Evolutionary conservation across 129 eudicot species (phyloP), one percentile per base, ranked within the genome.

Genomic region (Flaveria brownii): DNA sequence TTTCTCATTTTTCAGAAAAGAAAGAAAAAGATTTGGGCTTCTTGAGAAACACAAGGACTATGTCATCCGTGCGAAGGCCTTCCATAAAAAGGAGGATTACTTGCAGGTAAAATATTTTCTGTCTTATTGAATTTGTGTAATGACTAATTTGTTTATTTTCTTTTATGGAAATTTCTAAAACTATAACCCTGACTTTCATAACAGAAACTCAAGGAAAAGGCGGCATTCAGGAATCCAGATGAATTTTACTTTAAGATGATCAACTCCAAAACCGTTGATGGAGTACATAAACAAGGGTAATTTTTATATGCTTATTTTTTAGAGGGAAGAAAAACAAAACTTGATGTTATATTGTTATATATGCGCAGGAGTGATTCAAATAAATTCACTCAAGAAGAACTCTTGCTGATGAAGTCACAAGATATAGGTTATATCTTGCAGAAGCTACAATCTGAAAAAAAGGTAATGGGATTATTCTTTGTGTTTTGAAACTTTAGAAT

Each of bases 11-110:
- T 26, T 17, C 82, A 90, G 98, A 50, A 82, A 81, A 50, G 64
- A 88, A 18, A 84, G 97, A 63, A 87, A 69, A 68, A 88, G 86
- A 68, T 93, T 86, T 60, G 98, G 98, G 81, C 68, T 88, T 42
- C 96, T 93, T 1, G 98, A 93, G 76, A 90, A 93, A 75, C 98
- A 93, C 85, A 90, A 93, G 85, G 98, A 93, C 75, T 93, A 93
- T 88, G 97, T 93, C 43, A 73, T 83, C 36, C 97, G 98, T 76
- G 98, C 98, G 1, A 80, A 82, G 77, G 92, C 85, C 50, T 90
- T 52, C 72, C 98, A 93, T 80, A 79, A 87, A 70, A 93, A 90
- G 80, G 96, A 93, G 87, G 92, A 88, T 46, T 68, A 89, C 75
- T 64, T 93, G 60, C 92, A 68, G 88, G 97, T 89, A 78, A 49